Base-by-base conservation (phyloP, 1,139 yeast genomes). In the Lodderomyces orthopsilosis region DNA sequence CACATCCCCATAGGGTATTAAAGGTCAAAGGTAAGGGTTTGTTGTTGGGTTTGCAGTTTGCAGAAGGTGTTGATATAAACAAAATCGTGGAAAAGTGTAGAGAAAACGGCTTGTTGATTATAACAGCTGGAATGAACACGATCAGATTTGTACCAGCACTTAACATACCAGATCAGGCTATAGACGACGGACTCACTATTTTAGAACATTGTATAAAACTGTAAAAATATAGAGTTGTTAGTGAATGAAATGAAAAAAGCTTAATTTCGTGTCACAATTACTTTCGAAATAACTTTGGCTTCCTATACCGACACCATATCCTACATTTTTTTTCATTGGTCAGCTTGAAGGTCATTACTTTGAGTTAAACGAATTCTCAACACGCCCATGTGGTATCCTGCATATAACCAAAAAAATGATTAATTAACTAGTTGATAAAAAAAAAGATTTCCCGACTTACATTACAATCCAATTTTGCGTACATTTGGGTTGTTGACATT, bases 51-150 rank as follows among this genome's bases (percentile, higher is more conserved):
- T 66, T 89, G 46, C 91, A 91, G 65, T 82, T 93, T 53, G 65
- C 68, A 26, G 62, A 61, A 2, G 51, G 47, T n/a, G 70, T 78
- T 37, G 81, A 86, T 46, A 93, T 93, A 35, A 61, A 77, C n/a
- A 72, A 75, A 17, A 68, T 93, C 33, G 81, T 89, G 24, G 69
- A 70, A 30, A 76, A 75, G 47, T 89, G 95, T 38, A 77, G 94
- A 58, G 85, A 87, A 41, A 68, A 80, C 48, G 98, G 98, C 1
- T 69, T 93, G 48, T 68, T 93, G 50, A 78, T 90, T 23, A 86
- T 93, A 46, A 85, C 95, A 36, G 96, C 97, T 12, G 98, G 98
- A 42, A 82, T 84, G 58, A 90, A 90, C 59, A 93, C 94, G 5
- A 68, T 93, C 41, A 79, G 98, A 65, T 74, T 93, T 48, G 94